A percentile compares a stretch with the other conserved stretches of the same genome.
Evolutionary conservation across 352 stramenopile species (phyloP).

Genomic region (Globisporangium orthogonon): DNA sequence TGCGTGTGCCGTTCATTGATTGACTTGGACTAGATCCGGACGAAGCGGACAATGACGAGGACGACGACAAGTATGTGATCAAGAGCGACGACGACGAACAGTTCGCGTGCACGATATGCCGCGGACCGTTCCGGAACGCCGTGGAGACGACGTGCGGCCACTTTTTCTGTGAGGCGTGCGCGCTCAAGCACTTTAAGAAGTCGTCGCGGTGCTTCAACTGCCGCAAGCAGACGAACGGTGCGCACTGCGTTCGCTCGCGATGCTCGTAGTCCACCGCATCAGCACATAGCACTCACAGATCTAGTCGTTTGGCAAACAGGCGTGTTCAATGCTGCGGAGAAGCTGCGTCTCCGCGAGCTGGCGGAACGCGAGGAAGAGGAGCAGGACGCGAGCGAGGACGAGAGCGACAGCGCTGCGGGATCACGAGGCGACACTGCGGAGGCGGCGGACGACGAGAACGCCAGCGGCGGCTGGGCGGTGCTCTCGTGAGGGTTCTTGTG

Average conservation of each 20-base stretch:
- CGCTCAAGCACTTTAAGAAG: slow-evolving; percentile 83
- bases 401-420: slow-evolving; percentile 7
- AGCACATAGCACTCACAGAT: too few relatives aligned
- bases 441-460: neutral
- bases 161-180: slow-evolving; percentile 95
- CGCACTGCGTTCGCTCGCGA: neutral
- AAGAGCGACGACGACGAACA: slow-evolving; percentile 67
- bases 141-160: slow-evolving; percentile 93
- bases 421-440: neutral
- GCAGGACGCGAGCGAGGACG: slow-evolving; percentile 6
- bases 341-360: slow-evolving; percentile 52
- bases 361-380: slow-evolving; percentile 19
- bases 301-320: slow-evolving; percentile 14
- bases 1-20: neutral
- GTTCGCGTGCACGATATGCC: slow-evolving; percentile 96
- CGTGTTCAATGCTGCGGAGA: slow-evolving; percentile 87
- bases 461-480: slow-evolving; percentile 10
- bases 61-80: slow-evolving; percentile 57
- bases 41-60: slow-evolving; percentile 59
- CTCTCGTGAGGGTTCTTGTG: slow-evolving; percentile 5
- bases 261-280: too few relatives aligned
- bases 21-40: slow-evolving; percentile 17
- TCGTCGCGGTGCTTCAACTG: slow-evolving; percentile 91
- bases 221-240: slow-evolving; percentile 91
- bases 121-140: slow-evolving; percentile 89